Evolutionary conservation across 345 rosid genomes (phyloP), one percentile per base, ranked within the genome.

Genomic region (Capsella bursapastoris): DNA sequence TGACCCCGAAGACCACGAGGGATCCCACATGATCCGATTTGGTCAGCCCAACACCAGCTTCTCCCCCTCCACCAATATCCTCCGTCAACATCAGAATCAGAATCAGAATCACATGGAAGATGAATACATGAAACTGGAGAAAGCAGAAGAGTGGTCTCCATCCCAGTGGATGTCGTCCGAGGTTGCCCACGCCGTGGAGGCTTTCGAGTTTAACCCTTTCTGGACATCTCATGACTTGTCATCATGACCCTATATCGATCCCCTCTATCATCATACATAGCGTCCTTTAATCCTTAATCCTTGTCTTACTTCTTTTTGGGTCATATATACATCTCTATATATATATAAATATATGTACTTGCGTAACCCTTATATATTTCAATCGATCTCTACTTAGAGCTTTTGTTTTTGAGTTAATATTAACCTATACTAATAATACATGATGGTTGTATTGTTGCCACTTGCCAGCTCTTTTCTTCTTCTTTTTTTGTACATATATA

Each of bases 11-110:
- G 74, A 74, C 12, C 43, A 44, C 28, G 53, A 68, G 31, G 53
- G 73, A 47, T 64, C 61, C 18, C 61, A 71, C 56, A 77, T 77
- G 76, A 77, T 77, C 52, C 76, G 80, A 18, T 77, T 79, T 53
- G 80, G 49, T 65, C 50, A 63, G 29, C 74, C 75, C 49, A n/a
- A 16, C 37, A 48, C 64, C 72, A 62, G 5, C 40, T 49, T 57
- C 27, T 52, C 32, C 40, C 18, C 43, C 32, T 37, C 60, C 64
- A 5, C 68, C 25, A 27, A 52, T 56, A 58, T 7, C 35, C 53
- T 40, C 57, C 34, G 41, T 52, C 57, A 52, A 31, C 55, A 70
- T 28, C 51, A 66, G 13, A 31, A 64, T 34, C 56, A 51, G 3
- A 32, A 64, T 35, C 57, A 51, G 3, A 44, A 18, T 51, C 50